Conservation (phyloP, 495 filamentous ascomycete species). For the Penicillium dipodomyicola region DNA sequence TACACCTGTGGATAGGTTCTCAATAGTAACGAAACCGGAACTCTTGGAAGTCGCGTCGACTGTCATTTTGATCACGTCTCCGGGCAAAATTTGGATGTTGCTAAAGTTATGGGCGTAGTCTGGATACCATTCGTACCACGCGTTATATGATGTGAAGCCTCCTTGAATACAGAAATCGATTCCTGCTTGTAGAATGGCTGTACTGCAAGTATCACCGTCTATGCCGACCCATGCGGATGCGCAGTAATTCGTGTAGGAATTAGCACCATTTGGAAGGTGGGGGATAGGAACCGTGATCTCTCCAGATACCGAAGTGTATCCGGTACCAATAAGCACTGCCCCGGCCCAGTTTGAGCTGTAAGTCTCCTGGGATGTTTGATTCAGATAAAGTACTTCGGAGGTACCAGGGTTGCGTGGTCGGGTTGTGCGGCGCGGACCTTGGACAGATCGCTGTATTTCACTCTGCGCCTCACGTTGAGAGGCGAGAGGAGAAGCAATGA, state of each 20-base stretch:
- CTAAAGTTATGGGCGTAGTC: conserved; percentile 52
- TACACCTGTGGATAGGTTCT: conserved; percentile 52
- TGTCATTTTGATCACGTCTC: conserved; percentile 52
- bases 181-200: conserved; percentile 56
- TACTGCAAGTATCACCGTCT: conserved; percentile 52
- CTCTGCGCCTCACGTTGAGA: conserved; percentile 9
- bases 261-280: conserved; percentile 37
- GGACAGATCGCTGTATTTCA: conserved; percentile 16
- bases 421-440: conserved; percentile 1
- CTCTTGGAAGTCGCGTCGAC: conserved; percentile 45
- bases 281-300: conserved; percentile 52
- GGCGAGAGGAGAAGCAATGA: conserved; percentile 27
- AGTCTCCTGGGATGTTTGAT: conserved; percentile 31
- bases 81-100: conserved; percentile 48
- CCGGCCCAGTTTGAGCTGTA: conserved; percentile 57
- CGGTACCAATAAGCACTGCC: conserved; percentile 46
- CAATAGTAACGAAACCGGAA: conserved; percentile 48
- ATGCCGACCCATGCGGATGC: conserved; percentile 61
- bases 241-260: conserved; percentile 41
- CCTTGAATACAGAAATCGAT: conserved; percentile 49
- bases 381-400: conserved; percentile 22
- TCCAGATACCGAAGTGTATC: conserved; percentile 48
- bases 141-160: conserved; percentile 38
- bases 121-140: conserved; percentile 64
- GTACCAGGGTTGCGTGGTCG: conserved; percentile 25